Evolutionary conservation across 208 protist genomes (phyloP).

Genomic region (Trypanosoma platydactyli): DNA sequence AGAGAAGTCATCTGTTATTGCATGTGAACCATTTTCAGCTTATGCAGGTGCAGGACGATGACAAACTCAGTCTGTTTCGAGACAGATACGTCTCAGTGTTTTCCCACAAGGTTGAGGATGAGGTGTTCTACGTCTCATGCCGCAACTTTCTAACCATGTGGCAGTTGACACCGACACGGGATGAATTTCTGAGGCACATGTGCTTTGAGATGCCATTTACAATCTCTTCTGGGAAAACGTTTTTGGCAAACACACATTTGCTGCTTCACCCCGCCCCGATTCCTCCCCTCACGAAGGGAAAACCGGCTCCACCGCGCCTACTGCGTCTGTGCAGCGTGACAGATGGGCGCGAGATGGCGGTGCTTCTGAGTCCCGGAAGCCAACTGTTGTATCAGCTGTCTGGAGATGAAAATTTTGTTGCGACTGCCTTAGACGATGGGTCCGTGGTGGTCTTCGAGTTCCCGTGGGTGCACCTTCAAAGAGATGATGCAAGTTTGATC

Average conservation of each 20-base stretch:
- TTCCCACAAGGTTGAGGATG: conserved; percentile 42
- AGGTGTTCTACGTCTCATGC: conserved; percentile 45
- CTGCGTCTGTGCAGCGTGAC: conserved; percentile 14
- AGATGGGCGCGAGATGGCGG: conserved; percentile 4
- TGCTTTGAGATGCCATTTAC: conserved; percentile 8
- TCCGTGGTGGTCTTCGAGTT: conserved; percentile 19
- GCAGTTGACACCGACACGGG: conserved; percentile 15
- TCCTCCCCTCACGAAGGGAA: neutral
- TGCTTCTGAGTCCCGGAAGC: conserved; percentile 14
- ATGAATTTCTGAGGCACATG: conserved; percentile 13
- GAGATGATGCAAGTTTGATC: conserved; percentile 1
- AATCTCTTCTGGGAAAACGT: conserved; percentile 6
- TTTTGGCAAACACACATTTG: conserved; percentile 6
- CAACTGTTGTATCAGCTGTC: conserved; percentile 20
- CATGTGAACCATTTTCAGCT: conserved; percentile 38
- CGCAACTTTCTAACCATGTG: conserved; percentile 21
- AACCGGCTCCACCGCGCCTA: conserved; percentile 12
- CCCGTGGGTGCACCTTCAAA: conserved; percentile 8
- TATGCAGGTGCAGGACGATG: conserved; percentile 8
- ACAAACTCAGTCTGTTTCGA: conserved; percentile 10
- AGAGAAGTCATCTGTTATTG: conserved; percentile 48
- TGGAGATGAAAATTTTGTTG: conserved; percentile 22
- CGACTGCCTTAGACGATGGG: conserved; percentile 26
- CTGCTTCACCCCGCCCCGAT: conserved; percentile 17
- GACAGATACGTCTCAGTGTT: conserved; percentile 36